Percentiles rank a stretch among this genome's conserved stretches.
phyloP scores from a whole-genome alignment of 179 eudicot genomes.

The Beta corolliflora region DNA sequence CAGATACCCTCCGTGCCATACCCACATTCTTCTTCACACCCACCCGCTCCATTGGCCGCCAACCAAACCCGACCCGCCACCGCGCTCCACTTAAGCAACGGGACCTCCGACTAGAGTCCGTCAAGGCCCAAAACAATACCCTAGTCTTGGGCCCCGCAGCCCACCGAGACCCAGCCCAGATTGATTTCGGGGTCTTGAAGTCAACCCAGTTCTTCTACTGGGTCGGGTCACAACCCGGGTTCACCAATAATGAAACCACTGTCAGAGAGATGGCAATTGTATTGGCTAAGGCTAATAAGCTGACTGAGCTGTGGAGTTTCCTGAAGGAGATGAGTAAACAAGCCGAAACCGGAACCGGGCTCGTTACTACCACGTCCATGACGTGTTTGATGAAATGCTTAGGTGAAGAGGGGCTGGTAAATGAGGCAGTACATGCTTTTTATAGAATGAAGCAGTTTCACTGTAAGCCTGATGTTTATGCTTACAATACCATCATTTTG shows the following conservation, averaged over 20 bases:
- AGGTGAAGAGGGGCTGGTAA: conserved; percentile 77
- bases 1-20: conserved; percentile 56
- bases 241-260: conserved; percentile 53
- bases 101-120: conserved; percentile 25
- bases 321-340: conserved; percentile 58
- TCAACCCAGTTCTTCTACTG: conserved; percentile 59
- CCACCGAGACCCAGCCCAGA: conserved; percentile 48
- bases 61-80: conserved; percentile 51
- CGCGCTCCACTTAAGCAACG: conserved; percentile 75
- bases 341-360: conserved; percentile 22
- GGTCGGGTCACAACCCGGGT: conserved; percentile 58
- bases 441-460: conserved; percentile 76
- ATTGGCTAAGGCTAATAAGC: conserved; percentile 57
- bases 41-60: conserved; percentile 65
- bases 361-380: conserved; percentile 60
- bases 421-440: conserved; percentile 63
- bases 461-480: conserved; percentile 77
- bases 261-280: conserved; percentile 68
- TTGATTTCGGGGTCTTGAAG: conserved; percentile 51
- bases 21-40: conserved; percentile 65
- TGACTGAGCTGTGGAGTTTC: conserved; percentile 60
- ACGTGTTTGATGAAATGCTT: conserved; percentile 87
- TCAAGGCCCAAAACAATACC: conserved; percentile 36
- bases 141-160: conserved; percentile 65
- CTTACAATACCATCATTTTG: conserved; percentile 61